Base-by-base conservation (phyloP, 148 eudicot species). In the Chenopodium suecicum region DNA sequence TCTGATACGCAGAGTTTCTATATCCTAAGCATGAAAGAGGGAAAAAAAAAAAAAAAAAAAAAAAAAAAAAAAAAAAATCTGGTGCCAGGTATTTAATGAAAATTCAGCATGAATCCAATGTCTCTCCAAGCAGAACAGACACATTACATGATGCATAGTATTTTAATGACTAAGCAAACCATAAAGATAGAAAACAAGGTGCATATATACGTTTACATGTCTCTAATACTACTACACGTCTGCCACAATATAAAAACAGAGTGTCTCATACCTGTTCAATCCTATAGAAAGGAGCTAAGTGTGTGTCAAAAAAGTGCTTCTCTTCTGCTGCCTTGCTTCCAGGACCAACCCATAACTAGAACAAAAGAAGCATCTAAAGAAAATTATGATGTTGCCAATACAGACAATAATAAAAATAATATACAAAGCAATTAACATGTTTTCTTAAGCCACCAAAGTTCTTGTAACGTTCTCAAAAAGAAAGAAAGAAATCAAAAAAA, bases 301-400 rank as follows among this genome's bases (percentile, higher is more conserved):
- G 94, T 73, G 74, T 87, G 82, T 91, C 94, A 79, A 91, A 91
- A 75, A 84, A 91, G 68, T 88, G 85, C 64, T 91, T 91, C 84
- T 91, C 94, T 80, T 88, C 90, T 25, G 91, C 90, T 77, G 94
- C 94, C 83, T 81, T 91, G 83, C 94, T 91, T 78, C 89, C 94
- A 81, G 86, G 93, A 68, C 94, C 91, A 79, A 91, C 94, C 94
- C 94, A 91, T 78, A 91, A 82, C 94, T 91, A 87, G 77, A 85
- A 87, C 32, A 84, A 56, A 67, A 37, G 19, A 67, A 78, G 78
- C 77, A 83, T 68, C 58, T 47, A 9, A 84, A 48, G 2, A 76
- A 23, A 22, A 22, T 73, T 46, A 72, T 31, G 32, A 60, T 4
- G 50, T 20, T 58, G 44, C 66, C 65, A 64, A 37, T 23, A 58